Evolutionary conservation across 805 yeast species (phyloP).

Genomic region (Hanseniaspora nectarophila): DNA sequence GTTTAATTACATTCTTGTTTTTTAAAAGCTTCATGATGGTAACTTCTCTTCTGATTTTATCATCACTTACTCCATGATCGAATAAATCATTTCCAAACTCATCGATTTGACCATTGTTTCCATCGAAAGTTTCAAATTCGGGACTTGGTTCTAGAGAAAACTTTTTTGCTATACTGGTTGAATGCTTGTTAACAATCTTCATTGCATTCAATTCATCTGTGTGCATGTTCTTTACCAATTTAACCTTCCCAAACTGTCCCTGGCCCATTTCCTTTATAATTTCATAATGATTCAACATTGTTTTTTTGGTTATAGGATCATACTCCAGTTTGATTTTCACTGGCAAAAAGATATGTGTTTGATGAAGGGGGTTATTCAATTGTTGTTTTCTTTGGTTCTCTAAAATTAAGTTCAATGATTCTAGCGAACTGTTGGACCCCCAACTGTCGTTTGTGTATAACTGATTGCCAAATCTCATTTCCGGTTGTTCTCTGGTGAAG

Average conservation of each 20-base stretch:
- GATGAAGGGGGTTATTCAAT: conserved; percentile 34
- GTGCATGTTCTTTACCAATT: conserved; percentile 67
- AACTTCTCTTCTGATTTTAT: conserved; percentile 70
- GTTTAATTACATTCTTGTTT: conserved; percentile 84
- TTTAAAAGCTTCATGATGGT: conserved; percentile 86
- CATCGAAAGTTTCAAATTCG: conserved; percentile 24
- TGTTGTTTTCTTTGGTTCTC: conserved; percentile 33
- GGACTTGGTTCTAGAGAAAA: conserved; percentile 23
- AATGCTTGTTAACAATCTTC: conserved; percentile 74
- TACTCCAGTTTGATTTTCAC: conserved; percentile 78
- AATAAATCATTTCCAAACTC: not conserved
- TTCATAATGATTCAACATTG: conserved; percentile 80
- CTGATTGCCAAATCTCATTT: conserved; percentile 1
- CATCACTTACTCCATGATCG: conserved; percentile 39
- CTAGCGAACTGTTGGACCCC: conserved; percentile 27
- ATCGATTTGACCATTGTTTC: conserved; percentile 12
- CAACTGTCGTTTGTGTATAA: conserved; percentile 15
- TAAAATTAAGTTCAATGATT: conserved; percentile 30
- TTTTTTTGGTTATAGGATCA: conserved; percentile 74
- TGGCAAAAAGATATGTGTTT: conserved; percentile 26
- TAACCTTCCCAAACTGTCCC: conserved; percentile 99
- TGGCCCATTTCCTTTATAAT: conserved; percentile 75
- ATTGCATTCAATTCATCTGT: conserved; percentile 69
- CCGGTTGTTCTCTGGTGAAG: not conserved
- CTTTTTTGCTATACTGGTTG: conserved; percentile 40